Percentiles rank a stretch among this genome's conserved stretches.
Conservation (phyloP, 371 early-diverging fungal genomes). For the Apophysomyces elegans region DNA sequence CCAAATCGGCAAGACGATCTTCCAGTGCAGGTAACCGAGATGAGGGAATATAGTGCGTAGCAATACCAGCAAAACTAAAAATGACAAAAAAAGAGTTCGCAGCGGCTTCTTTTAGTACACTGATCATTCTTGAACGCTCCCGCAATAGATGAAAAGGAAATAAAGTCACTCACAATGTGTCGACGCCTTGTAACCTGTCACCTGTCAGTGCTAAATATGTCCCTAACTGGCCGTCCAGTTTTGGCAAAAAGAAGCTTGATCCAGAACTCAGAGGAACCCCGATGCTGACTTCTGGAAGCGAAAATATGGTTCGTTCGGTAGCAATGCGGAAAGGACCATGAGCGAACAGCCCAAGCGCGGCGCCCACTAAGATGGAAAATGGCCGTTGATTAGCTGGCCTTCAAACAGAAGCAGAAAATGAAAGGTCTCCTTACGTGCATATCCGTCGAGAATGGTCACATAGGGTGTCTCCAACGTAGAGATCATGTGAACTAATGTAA, state of each 20-base stretch:
- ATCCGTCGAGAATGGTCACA: slow-evolving; percentile 89
- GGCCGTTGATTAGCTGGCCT: no score
- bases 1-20: slow-evolving; percentile 82
- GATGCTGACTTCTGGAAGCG: slow-evolving; percentile 93
- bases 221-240: slow-evolving; percentile 92
- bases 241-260: slow-evolving; percentile 89
- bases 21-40: slow-evolving; percentile 81
- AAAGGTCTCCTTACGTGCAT: slow-evolving; percentile 67
- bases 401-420: background rate
- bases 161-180: slow-evolving; percentile 73
- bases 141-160: background rate
- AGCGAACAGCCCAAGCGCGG: slow-evolving; percentile 93
- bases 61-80: slow-evolving; percentile 86
- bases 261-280: slow-evolving; percentile 97
- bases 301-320: slow-evolving; percentile 90
- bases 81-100: background rate
- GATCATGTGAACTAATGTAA: slow-evolving; percentile 87
- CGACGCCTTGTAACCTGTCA: slow-evolving; percentile 77
- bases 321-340: slow-evolving; percentile 96
- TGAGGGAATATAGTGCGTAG: slow-evolving; percentile 95
- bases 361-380: slow-evolving; percentile 76
- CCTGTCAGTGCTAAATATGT: slow-evolving; percentile 94
- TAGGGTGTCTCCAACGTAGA: slow-evolving; percentile 87
- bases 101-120: no score
- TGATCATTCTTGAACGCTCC: no score